Conservation (phyloP, 140 eudicot genomes). For the Flaveria floridana region DNA sequence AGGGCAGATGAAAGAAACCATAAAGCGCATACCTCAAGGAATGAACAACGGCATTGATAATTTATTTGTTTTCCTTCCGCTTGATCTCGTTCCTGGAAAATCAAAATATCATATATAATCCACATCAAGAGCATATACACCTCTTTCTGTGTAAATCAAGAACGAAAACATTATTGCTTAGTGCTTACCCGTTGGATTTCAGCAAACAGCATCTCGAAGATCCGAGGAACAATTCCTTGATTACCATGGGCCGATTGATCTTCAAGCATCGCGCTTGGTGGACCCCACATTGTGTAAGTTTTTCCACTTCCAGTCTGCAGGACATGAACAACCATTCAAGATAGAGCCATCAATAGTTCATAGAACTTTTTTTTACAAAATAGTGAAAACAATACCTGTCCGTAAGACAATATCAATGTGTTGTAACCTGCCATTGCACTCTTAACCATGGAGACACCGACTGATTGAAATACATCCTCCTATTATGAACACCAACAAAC, state of each 20-base stretch:
- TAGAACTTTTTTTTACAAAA: neutral
- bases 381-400: slow-evolving; percentile 54
- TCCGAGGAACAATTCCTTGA: slow-evolving; percentile 85
- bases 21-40: slow-evolving; percentile 72
- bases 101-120: neutral
- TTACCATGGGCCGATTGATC: slow-evolving; percentile 47
- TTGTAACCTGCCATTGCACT: slow-evolving; percentile 86
- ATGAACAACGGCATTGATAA: slow-evolving; percentile 90
- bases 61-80: slow-evolving; percentile 69
- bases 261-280: slow-evolving; percentile 92
- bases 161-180: slow-evolving; percentile 19
- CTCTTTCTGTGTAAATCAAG: neutral
- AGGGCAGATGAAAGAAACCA: neutral
- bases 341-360: neutral
- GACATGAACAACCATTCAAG: slow-evolving; percentile 9
- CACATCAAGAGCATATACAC: neutral
- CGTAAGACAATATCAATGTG: slow-evolving; percentile 76
- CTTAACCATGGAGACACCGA: slow-evolving; percentile 73
- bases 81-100: slow-evolving; percentile 56
- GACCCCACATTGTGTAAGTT: slow-evolving; percentile 98
- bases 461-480: slow-evolving; percentile 72
- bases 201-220: slow-evolving; percentile 73
- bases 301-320: slow-evolving; percentile 94
- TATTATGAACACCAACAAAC: slow-evolving; percentile 30
- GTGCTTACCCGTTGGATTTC: slow-evolving; percentile 68